These are phyloP conservation scores for Populus tremula DNA, from an alignment of 345 rosid species.

Conservation along the genomic window DNA sequence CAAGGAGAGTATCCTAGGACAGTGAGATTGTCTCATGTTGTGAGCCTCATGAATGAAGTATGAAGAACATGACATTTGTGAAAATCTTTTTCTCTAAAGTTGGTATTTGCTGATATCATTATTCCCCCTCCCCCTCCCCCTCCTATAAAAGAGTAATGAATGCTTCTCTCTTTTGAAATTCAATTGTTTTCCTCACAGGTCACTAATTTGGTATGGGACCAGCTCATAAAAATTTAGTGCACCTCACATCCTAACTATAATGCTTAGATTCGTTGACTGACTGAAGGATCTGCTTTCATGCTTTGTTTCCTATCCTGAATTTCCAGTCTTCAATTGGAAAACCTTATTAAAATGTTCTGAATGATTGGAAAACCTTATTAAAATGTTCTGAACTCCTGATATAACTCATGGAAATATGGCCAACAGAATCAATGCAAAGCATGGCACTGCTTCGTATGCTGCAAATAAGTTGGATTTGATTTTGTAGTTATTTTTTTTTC, in stretches of 20 bases:
- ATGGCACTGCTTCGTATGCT: background rate
- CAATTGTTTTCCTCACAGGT: background rate
- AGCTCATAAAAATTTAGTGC: background rate
- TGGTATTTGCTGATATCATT: too few species aligned
- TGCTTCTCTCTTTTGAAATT: background rate
- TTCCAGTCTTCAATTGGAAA: too few species aligned
- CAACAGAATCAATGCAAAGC: background rate
- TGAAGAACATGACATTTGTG: too few species aligned
- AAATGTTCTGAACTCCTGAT: background rate
- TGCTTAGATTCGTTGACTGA: background rate
- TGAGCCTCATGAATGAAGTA: too few species aligned
- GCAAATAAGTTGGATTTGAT: background rate
- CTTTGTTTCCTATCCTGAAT: background rate
- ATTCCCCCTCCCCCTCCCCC: too few species aligned
- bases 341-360: too few species aligned
- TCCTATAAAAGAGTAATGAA: too few species aligned
- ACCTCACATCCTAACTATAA: background rate
- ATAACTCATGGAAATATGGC: background rate
- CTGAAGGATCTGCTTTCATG: background rate
- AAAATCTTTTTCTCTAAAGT: too few species aligned
- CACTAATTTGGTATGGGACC: background rate
- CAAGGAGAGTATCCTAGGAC: too few species aligned
- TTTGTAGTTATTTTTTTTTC: background rate
- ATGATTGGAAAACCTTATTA: background rate
- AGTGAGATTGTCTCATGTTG: too few species aligned